A percentile compares a stretch with the other conserved stretches of the same genome.
phyloP scores from a whole-genome alignment of 2,329 filamentous ascomycete species.

The Endothia cerciana region DNA sequence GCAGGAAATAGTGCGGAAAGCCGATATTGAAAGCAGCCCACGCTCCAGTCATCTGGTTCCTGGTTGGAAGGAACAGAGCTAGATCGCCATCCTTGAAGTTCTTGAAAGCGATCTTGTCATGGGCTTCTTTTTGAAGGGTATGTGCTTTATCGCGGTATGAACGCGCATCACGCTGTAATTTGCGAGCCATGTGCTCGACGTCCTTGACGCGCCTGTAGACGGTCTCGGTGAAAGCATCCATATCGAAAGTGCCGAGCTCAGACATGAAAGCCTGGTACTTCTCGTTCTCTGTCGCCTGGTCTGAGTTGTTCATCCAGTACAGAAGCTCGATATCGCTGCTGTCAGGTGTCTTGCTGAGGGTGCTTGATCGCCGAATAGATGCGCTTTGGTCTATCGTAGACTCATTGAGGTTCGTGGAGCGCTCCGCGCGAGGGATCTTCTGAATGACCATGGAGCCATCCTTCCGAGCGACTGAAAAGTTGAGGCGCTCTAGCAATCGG shows the following conservation, averaged over 20 bases:
- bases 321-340: slow-evolving; percentile 73
- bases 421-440: slow-evolving; percentile 66
- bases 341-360: slow-evolving; percentile 59
- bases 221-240: slow-evolving; percentile 82
- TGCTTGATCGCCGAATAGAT: slow-evolving; percentile 58
- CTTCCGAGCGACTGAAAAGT: slow-evolving; percentile 78
- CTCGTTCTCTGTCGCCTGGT: slow-evolving; percentile 67
- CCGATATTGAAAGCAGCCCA: slow-evolving; percentile 99
- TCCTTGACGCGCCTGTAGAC: slow-evolving; percentile 90
- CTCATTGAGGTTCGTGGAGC: slow-evolving; percentile 60
- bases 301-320: slow-evolving; percentile 78
- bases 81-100: slow-evolving; percentile 97
- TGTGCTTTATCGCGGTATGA: slow-evolving; percentile 88
- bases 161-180: slow-evolving; percentile 88
- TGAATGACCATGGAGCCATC: slow-evolving; percentile 75
- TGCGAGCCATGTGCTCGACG: slow-evolving; percentile 88
- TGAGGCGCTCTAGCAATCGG: slow-evolving; percentile 82
- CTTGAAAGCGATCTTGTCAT: slow-evolving; percentile 94
- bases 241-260: slow-evolving; percentile 76
- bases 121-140: slow-evolving; percentile 77
- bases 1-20: slow-evolving; percentile 94
- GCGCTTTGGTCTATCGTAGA: slow-evolving; percentile 57
- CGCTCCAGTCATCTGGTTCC: slow-evolving; percentile 90
- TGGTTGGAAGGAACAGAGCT: slow-evolving; percentile 89
- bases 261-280: slow-evolving; percentile 77